phyloP scores from a whole-genome alignment of 2,329 filamentous ascomycete species.

The Exophiala sp. region DNA sequence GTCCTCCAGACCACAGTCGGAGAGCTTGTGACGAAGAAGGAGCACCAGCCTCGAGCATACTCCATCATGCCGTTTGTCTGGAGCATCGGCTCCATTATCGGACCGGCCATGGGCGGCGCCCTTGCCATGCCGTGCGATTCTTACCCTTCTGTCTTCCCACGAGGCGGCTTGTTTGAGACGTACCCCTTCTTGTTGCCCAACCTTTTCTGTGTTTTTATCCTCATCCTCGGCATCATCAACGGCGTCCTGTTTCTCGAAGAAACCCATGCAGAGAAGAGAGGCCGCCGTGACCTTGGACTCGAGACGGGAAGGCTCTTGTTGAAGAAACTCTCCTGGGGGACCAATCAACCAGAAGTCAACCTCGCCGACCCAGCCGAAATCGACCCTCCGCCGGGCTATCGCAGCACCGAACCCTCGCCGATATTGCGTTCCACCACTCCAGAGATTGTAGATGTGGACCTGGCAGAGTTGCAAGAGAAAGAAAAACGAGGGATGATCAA shows the following conservation, averaged over 20 bases:
- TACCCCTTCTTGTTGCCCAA: constrained; percentile 92
- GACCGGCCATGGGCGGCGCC: constrained; percentile 83
- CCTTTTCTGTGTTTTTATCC: constrained; percentile 76
- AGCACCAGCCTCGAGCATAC: constrained; percentile 90
- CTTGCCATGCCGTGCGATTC: constrained; percentile 79
- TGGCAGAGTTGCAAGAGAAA: constrained; percentile 39
- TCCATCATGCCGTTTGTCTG: constrained; percentile 98
- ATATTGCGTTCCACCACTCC: constrained; percentile 37
- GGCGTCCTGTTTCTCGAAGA: constrained; percentile 88
- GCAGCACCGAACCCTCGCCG: constrained; percentile 52
- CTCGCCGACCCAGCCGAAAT: constrained; percentile 41
- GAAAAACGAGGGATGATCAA: constrained; percentile 44
- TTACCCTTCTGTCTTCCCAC: constrained; percentile 67
- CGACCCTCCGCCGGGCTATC: constrained; percentile 63
- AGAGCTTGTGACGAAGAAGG: constrained; percentile 85
- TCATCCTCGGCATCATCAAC: constrained; percentile 67
- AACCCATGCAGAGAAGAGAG: constrained; percentile 78
- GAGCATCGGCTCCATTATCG: constrained; percentile 94
- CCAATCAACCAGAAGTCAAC: not conserved
- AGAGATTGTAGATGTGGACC: constrained; percentile 36
- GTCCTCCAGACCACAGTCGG: constrained; percentile 93
- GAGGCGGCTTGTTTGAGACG: constrained; percentile 70
- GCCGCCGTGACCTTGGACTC: constrained; percentile 66
- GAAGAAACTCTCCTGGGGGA: constrained; percentile 2
- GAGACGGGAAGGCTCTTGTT: constrained; percentile 69